Base-by-base conservation (phyloP, 805 yeast genomes). In the Yamadazyma endophytica region DNA sequence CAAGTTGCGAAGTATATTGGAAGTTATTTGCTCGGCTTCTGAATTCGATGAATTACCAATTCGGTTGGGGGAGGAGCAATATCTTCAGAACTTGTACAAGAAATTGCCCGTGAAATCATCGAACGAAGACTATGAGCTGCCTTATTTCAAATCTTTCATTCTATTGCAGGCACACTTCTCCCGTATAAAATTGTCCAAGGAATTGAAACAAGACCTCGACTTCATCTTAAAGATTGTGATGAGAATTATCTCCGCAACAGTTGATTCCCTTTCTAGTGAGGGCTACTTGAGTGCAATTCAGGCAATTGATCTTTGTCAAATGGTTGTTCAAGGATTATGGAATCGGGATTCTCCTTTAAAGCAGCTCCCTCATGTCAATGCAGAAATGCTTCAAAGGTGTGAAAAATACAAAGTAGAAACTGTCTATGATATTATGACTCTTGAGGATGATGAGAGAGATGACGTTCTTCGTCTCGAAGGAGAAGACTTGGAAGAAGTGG, bases 291-390 rank as follows among this genome's bases (percentile, higher is more conserved):
- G 78, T 52, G 88, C 95, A 0, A 68, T 86, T 42, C 69, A 73
- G 26, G 90, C 86, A 0, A 84, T 92, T 84, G 97, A 92, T 50
- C 51, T 88, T 31, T 72, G 83, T 2, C 98, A 92, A 51, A 84
- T 87, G 94, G 58, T 86, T 5, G 75, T 82, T 1, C 97, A 90
- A 53, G 94, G 83, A 1, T 63, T 84, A 16, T 87, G 96, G 95
- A 84, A 77, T 42, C 66, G 77, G 6, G 95, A 84, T 34, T 74
- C 75, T 29, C 81, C 92, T 2, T 67, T 90, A 47, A 75, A 73
- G 45, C 98, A 90, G 56, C 65, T 90, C 21, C 98, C 98, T 2
- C 71, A 63, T 44, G 75, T 88, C 32, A 50, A 46, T 24, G 63
- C 64, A 26, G 68, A 56, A 1, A 67, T 79, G 9, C 51, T 86